Evolutionary conservation across 2,329 filamentous ascomycete species (phyloP).

Genomic region (Hypoxylon sp.): DNA sequence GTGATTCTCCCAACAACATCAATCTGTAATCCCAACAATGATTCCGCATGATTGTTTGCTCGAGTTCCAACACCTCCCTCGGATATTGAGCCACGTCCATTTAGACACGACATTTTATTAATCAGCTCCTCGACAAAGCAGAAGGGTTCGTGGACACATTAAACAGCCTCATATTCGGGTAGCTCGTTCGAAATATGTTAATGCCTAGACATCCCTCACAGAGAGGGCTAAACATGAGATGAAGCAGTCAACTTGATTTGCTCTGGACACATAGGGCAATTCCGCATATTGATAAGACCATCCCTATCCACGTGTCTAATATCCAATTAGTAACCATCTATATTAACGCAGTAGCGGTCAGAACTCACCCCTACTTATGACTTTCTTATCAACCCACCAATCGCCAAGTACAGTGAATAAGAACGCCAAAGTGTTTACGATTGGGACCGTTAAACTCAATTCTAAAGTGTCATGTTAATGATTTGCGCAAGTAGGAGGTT

Average conservation of each 20-base stretch:
- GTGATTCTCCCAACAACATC: neutral
- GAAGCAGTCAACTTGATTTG: constrained; percentile 46
- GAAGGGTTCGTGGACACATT: neutral
- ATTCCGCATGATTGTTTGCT: constrained; percentile 3
- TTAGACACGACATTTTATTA: neutral
- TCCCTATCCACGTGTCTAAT: constrained; percentile 53
- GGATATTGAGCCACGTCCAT: neutral
- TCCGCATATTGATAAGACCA: constrained; percentile 51
- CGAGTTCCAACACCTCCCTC: neutral
- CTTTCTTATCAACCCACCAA: constrained; percentile 94
- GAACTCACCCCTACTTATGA: constrained; percentile 83
- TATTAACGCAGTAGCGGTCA: neutral
- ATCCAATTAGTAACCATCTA: constrained; percentile 32
- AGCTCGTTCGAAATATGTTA: constrained; percentile 1
- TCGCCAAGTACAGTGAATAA: constrained; percentile 96
- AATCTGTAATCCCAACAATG: neutral
- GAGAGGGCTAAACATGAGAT: neutral
- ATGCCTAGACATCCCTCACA: neutral
- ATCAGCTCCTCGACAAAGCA: neutral
- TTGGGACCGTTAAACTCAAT: constrained; percentile 91
- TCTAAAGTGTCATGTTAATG: constrained; percentile 66
- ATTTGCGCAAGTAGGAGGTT: neutral
- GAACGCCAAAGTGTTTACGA: constrained; percentile 94
- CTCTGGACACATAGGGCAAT: constrained; percentile 53
- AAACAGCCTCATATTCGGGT: neutral